phyloP scores from a whole-genome alignment of 1,284 basidiomycete species.

The Ustilago nuda region DNA sequence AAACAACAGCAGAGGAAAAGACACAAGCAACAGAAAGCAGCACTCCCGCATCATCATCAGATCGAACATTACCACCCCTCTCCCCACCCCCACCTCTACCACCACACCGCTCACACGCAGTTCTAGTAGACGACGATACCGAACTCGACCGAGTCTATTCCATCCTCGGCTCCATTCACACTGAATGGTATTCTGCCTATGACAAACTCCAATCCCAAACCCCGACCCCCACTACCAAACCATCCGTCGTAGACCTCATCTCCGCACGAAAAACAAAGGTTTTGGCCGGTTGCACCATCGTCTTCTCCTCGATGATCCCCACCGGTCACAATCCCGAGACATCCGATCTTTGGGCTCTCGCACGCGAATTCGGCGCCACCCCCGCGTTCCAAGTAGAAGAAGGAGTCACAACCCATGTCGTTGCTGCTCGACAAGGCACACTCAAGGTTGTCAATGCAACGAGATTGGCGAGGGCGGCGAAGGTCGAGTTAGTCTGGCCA shows the following conservation, averaged over 20 bases:
- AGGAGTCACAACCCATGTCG: conserved; percentile 84
- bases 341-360: conserved; percentile 88
- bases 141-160: conserved; percentile 82
- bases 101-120: conserved; percentile 73
- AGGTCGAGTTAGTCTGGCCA: conserved; percentile 82
- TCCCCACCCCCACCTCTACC: conserved; percentile 32
- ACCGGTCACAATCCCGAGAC: conserved; percentile 80
- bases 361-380: conserved; percentile 86
- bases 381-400: conserved; percentile 78
- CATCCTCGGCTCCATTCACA: conserved; percentile 83
- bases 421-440: conserved; percentile 81
- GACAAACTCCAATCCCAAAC: conserved; percentile 24
- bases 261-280: conserved; percentile 81
- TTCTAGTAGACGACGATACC: conserved; percentile 87
- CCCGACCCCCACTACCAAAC: conserved; percentile 15
- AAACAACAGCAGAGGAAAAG: conserved; percentile 1
- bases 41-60: not conserved
- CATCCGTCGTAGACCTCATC: conserved; percentile 78
- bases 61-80: conserved; percentile 8
- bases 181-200: conserved; percentile 75
- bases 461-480: conserved; percentile 70
- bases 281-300: conserved; percentile 80
- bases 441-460: conserved; percentile 85
- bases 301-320: conserved; percentile 94
- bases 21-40: conserved; percentile 6